Evolutionary conservation across 768 basidiomycete genomes (phyloP), one percentile per base, ranked within the genome.

Genomic region (Cyathus striatus): DNA sequence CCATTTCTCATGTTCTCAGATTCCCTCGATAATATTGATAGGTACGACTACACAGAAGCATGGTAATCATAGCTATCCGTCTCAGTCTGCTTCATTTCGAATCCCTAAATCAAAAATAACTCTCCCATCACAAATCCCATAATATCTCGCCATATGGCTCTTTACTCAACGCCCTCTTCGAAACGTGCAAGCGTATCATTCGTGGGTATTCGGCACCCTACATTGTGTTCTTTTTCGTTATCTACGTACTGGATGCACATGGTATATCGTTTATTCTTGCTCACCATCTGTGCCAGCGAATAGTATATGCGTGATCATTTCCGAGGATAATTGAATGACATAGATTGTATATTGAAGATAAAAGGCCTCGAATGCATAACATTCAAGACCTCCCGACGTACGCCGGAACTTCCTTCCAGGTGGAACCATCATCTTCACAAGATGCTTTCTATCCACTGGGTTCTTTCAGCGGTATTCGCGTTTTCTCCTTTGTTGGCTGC

Each of bases 401-500:
- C n/a, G n/a, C n/a, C n/a, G n/a, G n/a, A n/a, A n/a, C n/a, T n/a
- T n/a, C n/a, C n/a, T n/a, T n/a, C n/a, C n/a, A n/a, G n/a, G n/a
- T n/a, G n/a, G n/a, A n/a, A n/a, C n/a, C n/a, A n/a, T n/a, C n/a
- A n/a, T 12, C 30, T 4, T 16, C 2, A 12, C 35, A 37, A 5
- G 35, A 37, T 37, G 35, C 35, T 14, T 20, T 26, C 41, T 16
- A 37, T 41, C 14, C 18, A 23, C 12, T 43, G 45, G 45, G 18
- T 26, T 26, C 41, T 5, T 16, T 16, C 33, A 26, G 46, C 38
- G 21, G n/a, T 42, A n/a, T 17, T 36, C 27, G 18, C 24, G 24
- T n/a, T 33, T 18, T 24, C 46, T 23, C 20, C 32, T 14, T 42
- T 46, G 9, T 20, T 38, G 40, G 50, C 35, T 21, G 49, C 50